Conservation (phyloP, 805 yeast genomes). For the Candida pseudoglaebosa region DNA sequence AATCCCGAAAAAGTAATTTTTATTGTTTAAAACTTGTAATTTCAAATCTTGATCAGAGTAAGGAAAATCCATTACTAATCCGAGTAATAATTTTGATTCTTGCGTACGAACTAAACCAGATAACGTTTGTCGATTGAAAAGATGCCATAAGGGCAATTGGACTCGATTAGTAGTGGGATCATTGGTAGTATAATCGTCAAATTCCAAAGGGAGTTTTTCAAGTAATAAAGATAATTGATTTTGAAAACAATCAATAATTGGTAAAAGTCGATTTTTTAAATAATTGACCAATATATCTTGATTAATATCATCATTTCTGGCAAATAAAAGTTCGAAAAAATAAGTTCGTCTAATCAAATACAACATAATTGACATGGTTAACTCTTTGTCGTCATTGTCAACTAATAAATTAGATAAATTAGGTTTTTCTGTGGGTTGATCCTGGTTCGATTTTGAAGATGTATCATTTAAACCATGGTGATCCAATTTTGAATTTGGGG, state of each 20-base stretch:
- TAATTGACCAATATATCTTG: neutral
- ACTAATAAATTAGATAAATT: constrained; percentile 1
- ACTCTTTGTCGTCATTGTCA: constrained; percentile 4
- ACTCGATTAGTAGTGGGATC: neutral
- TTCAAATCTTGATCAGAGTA: neutral
- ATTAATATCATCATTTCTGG: neutral
- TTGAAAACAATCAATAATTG: neutral
- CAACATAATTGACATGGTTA: constrained; percentile 11
- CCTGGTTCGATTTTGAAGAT: neutral
- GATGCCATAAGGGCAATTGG: constrained; percentile 1
- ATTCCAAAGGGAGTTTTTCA: constrained; percentile 2
- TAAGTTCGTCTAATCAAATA: constrained; percentile 23
- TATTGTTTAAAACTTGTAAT: constrained; percentile 3
- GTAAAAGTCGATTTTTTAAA: neutral
- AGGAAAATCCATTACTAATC: constrained; percentile 17
- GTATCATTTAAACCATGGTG: neutral
- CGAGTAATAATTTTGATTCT: constrained; percentile 22
- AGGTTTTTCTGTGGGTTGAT: constrained; percentile 2
- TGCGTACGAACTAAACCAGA: constrained; percentile 17
- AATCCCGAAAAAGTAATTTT: constrained; percentile 10
- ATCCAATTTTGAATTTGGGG: no score
- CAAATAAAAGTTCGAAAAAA: constrained; percentile 15
- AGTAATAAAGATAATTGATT: constrained; percentile 5
- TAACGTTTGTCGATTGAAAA: constrained; percentile 14
- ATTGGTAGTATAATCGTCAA: neutral